These are phyloP conservation scores for Penicillium sp. DNA, from an alignment of 2,329 filamentous ascomycete species.

Conservation along the genomic window DNA sequence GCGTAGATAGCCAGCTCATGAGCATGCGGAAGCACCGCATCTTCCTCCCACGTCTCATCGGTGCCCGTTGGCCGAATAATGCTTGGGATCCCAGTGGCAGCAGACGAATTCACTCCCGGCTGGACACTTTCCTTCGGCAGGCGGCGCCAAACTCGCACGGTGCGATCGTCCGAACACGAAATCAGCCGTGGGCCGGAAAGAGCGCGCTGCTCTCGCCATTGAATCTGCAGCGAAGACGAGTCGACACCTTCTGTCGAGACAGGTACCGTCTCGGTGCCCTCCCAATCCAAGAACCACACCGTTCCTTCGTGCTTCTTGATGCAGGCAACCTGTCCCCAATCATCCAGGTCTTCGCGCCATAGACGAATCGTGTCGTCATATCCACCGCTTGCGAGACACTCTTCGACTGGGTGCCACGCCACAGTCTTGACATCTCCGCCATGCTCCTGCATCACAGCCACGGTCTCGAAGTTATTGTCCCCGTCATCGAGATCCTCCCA, in stretches of 20 bases:
- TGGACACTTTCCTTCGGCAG: constrained; percentile 46
- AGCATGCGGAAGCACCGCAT: constrained; percentile 66
- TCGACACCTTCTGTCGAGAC: neutral
- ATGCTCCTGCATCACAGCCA: constrained; percentile 91
- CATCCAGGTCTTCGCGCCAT: constrained; percentile 87
- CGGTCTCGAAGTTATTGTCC: constrained; percentile 94
- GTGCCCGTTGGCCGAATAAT: constrained; percentile 72
- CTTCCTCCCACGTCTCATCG: constrained; percentile 81
- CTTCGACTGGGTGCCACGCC: constrained; percentile 77
- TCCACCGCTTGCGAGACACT: constrained; percentile 82
- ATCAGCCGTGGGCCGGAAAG: constrained; percentile 59
- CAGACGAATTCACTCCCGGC: constrained; percentile 28
- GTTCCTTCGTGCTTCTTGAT: constrained; percentile 79
- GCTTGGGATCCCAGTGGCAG: constrained; percentile 69
- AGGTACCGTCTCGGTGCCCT: constrained; percentile 39
- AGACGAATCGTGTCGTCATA: constrained; percentile 90
- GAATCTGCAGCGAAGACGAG: neutral
- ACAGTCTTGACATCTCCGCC: constrained; percentile 94
- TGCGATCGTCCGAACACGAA: constrained; percentile 81
- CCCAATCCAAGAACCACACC: constrained; percentile 81
- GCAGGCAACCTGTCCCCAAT: constrained; percentile 86
- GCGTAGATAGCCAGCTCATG: constrained; percentile 84
- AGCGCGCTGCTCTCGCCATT: constrained; percentile 33
- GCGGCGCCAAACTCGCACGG: constrained; percentile 74
- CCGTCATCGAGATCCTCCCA: constrained; percentile 89